Evolutionary conservation across 192 early-diverging fungal species (phyloP).

Genomic region (Phycomyces blakesleeanus): DNA sequence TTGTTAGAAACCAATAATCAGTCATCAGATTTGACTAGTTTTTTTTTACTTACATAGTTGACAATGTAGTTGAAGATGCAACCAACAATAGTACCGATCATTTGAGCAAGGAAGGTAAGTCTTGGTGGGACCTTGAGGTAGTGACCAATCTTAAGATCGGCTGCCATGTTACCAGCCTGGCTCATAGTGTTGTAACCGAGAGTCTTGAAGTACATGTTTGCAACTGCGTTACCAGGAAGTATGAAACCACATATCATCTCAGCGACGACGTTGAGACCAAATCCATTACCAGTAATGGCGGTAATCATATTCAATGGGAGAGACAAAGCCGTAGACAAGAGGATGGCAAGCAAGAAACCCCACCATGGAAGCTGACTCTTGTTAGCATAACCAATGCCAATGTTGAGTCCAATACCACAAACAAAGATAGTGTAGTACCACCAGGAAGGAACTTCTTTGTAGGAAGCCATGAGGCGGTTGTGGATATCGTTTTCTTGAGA

Average conservation of each 20-base stretch:
- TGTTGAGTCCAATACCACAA: slow-evolving; percentile 42
- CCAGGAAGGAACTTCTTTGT: slow-evolving; percentile 69
- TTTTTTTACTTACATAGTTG: too few species aligned
- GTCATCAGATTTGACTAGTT: too few species aligned
- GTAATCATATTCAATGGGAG: slow-evolving; percentile 54
- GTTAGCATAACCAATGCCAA: slow-evolving; percentile 34
- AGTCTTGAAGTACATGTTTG: slow-evolving; percentile 59
- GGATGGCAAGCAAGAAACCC: slow-evolving; percentile 33
- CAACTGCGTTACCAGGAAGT: slow-evolving; percentile 51
- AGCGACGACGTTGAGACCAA: slow-evolving; percentile 54
- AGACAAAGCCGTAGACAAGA: slow-evolving; percentile 35
- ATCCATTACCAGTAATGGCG: slow-evolving; percentile 46
- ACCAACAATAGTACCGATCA: slow-evolving; percentile 61
- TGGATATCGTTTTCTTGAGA: slow-evolving; percentile 50
- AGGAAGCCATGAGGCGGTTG: slow-evolving; percentile 56
- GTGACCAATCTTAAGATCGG: slow-evolving; percentile 58
- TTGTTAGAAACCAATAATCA: too few species aligned
- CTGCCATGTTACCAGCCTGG: slow-evolving; percentile 46
- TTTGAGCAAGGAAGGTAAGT: slow-evolving; percentile 63
- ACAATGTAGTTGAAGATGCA: slow-evolving; percentile 58
- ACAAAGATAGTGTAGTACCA: slow-evolving; percentile 62
- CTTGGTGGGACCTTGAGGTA: slow-evolving; percentile 79
- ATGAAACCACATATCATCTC: slow-evolving; percentile 65
- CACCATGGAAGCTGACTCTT: slow-evolving; percentile 32
- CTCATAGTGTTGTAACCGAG: slow-evolving; percentile 37